Conservation (phyloP, 768 basidiomycete species). For the Hypholoma fasciculare region DNA sequence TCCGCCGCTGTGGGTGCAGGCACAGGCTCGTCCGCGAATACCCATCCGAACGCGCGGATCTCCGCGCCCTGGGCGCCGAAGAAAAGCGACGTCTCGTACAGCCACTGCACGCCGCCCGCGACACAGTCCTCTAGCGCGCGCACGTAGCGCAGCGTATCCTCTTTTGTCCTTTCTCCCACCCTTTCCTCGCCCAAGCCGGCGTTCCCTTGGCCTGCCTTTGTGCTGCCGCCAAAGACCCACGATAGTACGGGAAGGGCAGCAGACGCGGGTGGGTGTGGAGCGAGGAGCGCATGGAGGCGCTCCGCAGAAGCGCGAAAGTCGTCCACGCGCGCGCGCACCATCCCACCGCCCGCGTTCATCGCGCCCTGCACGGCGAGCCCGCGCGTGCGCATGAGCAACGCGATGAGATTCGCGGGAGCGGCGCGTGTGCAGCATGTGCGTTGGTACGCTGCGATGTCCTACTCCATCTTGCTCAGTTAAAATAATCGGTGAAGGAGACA, state of each 20-base stretch:
- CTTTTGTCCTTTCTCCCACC: neutral
- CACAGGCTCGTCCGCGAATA: slow-evolving; percentile 37
- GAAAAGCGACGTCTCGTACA: slow-evolving; percentile 62
- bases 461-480: neutral
- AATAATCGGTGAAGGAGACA: neutral
- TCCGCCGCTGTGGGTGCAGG: too few species aligned
- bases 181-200: too few species aligned
- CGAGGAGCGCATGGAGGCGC: slow-evolving; percentile 13
- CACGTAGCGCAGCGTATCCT: slow-evolving; percentile 32
- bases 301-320: slow-evolving; percentile 31
- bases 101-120: slow-evolving; percentile 57
- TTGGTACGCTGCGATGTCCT: slow-evolving; percentile 61
- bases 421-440: slow-evolving; percentile 32
- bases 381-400: slow-evolving; percentile 47
- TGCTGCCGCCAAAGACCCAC: slow-evolving; percentile 14
- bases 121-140: slow-evolving; percentile 55
- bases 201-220: neutral
- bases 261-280: neutral
- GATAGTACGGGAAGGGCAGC: slow-evolving; percentile 8
- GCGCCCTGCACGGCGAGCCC: slow-evolving; percentile 51
- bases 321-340: slow-evolving; percentile 37
- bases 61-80: slow-evolving; percentile 58
- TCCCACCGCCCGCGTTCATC: slow-evolving; percentile 37
- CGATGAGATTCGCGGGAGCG: slow-evolving; percentile 45
- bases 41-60: slow-evolving; percentile 62